Percentiles rank a stretch among this genome's conserved stretches.
Evolutionary conservation across 2,329 filamentous ascomycete genomes (phyloP).

Genomic region (Arthroderma sp.): DNA sequence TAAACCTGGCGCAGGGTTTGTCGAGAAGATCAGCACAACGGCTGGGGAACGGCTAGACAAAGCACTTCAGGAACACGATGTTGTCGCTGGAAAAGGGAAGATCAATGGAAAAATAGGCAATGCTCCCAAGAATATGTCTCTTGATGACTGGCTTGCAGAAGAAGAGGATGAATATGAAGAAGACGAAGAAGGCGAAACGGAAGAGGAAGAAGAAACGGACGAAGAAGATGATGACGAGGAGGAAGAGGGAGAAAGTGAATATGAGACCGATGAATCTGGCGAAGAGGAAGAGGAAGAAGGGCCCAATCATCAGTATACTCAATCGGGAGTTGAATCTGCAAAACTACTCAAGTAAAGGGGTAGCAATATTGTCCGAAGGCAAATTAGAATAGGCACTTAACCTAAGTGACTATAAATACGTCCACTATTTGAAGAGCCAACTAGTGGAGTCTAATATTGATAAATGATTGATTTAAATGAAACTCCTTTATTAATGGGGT

Average conservation of each 20-base stretch:
- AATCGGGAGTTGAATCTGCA: constrained; percentile 6
- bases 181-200: constrained; percentile 41
- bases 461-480: not conserved
- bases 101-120: constrained; percentile 18
- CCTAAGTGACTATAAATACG: no score
- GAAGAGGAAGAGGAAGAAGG: constrained; percentile 29
- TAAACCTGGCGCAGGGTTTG: constrained; percentile 27
- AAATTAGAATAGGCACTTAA: no score
- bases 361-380: not conserved
- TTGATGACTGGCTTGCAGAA: constrained; percentile 88
- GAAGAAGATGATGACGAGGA: constrained; percentile 27
- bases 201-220: constrained; percentile 35
- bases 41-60: constrained; percentile 35
- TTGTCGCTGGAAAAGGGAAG: constrained; percentile 16
- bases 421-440: not conserved
- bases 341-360: not conserved
- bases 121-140: constrained; percentile 53
- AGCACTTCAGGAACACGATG: constrained; percentile 34
- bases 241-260: constrained; percentile 26
- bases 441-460: not conserved
- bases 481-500: no score
- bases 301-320: constrained; percentile 22
- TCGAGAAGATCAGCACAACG: constrained; percentile 37
- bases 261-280: constrained; percentile 30
- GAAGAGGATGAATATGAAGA: constrained; percentile 43